These are phyloP conservation scores for Cryptosporidium meleagridis DNA, from an alignment of 169 alveolate genomes.

Conservation along the genomic window DNA sequence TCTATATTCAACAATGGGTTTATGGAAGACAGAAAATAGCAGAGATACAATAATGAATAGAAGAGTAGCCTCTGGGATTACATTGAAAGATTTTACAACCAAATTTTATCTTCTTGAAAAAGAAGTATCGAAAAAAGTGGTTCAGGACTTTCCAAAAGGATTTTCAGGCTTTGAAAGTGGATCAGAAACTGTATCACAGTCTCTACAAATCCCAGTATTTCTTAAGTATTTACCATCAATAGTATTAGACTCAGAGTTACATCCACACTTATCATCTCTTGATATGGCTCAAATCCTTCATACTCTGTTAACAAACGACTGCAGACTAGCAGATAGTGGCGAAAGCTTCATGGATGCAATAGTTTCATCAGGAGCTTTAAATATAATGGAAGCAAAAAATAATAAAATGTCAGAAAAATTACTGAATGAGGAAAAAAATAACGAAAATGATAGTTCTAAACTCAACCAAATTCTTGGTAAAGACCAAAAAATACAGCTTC, in stretches of 20 bases:
- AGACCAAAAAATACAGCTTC: slow-evolving; percentile 43
- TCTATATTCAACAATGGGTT: slow-evolving; percentile 25
- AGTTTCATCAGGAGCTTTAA: slow-evolving; percentile 27
- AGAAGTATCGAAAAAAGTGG: slow-evolving; percentile 22
- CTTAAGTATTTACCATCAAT: slow-evolving; percentile 36
- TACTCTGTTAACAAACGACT: slow-evolving; percentile 30
- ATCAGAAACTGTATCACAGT: background rate
- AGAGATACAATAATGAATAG: slow-evolving; percentile 56
- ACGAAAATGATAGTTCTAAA: background rate
- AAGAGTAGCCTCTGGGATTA: slow-evolving; percentile 50
- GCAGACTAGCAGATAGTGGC: slow-evolving; percentile 17
- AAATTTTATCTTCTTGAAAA: slow-evolving; percentile 49
- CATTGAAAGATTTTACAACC: slow-evolving; percentile 45
- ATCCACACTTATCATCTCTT: slow-evolving; percentile 51
- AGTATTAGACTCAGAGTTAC: slow-evolving; percentile 41
- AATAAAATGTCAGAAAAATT: background rate
- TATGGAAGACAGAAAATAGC: slow-evolving; percentile 47
- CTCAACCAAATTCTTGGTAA: slow-evolving; percentile 3
- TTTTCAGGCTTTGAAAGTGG: slow-evolving; percentile 38
- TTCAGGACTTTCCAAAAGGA: slow-evolving; percentile 36
- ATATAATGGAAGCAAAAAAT: background rate
- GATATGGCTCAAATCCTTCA: slow-evolving; percentile 67
- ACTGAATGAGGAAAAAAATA: background rate
- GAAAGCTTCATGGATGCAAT: slow-evolving; percentile 41
- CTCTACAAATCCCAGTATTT: slow-evolving; percentile 52